Percentiles rank a stretch among this genome's conserved stretches.
Evolutionary conservation across 352 stramenopile genomes (phyloP).

Genomic region (Peronospora destructor): DNA sequence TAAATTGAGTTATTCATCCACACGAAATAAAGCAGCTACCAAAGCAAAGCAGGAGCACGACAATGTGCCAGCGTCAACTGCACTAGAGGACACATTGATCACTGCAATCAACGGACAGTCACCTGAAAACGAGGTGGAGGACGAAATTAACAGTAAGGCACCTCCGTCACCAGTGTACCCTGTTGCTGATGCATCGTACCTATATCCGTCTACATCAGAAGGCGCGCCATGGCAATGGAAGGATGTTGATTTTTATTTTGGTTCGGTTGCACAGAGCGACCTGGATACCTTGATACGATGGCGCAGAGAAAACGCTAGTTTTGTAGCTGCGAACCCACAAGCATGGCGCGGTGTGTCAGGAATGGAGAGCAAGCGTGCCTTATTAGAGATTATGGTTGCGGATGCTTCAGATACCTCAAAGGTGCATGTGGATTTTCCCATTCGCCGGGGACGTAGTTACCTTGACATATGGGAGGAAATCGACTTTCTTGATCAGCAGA

Average conservation of each 20-base stretch:
- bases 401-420: constrained; percentile 33
- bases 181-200: constrained; percentile 30
- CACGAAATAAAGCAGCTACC: constrained; percentile 13
- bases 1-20: constrained; percentile 29
- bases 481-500: constrained; percentile 44
- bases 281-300: constrained; percentile 47
- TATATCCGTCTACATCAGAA: constrained; percentile 35
- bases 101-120: constrained; percentile 18
- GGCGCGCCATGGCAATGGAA: constrained; percentile 54
- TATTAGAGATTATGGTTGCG: constrained; percentile 35
- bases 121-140: constrained; percentile 4
- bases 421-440: constrained; percentile 23
- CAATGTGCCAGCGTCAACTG: constrained; percentile 8
- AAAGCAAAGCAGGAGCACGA: constrained; percentile 18
- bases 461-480: constrained; percentile 74
- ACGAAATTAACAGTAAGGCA: constrained; percentile 3
- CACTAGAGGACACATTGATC: constrained; percentile 23
- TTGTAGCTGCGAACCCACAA: constrained; percentile 42
- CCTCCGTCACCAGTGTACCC: constrained; percentile 40
- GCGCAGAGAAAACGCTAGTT: constrained; percentile 47
- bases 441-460: constrained; percentile 59
- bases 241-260: constrained; percentile 54
- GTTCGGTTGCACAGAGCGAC: constrained; percentile 37
- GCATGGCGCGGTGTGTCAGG: constrained; percentile 8
- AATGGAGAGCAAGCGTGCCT: constrained; percentile 31